Base-by-base conservation (phyloP, 768 basidiomycete genomes). In the Infundibulicybe gibba region DNA sequence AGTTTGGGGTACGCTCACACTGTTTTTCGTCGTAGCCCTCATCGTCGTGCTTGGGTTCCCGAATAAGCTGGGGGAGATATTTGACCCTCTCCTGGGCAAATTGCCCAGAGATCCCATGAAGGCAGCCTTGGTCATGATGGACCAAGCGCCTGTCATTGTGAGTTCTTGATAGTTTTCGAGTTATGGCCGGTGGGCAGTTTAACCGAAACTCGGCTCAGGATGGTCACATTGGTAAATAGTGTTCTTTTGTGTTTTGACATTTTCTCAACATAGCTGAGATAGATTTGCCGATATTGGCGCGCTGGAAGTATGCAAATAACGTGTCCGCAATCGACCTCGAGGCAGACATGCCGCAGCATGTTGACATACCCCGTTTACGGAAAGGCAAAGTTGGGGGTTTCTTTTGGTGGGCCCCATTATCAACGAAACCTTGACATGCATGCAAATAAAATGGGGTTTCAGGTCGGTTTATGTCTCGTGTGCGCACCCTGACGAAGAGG, bases 311-410 rank as follows among this genome's bases (percentile, higher is more conserved):
- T 61, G 75, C 76, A 17, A 94, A 95, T 66, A 90, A 97, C 51
- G 77, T 86, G 12, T 75, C 83, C 31, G 79, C 79, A 3, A 70
- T 97, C 40, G 83, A 94, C 56, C 68, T 97, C 39, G 62, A 76
- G 40, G 66, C 70, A 32, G 53, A 56, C 5, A 71, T 80, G 62
- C 75, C 77, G 15, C 80, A 73, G 6, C 91, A 97, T 56, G 87
- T 97, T 17, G 94, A 97, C 64, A 91, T 97, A 44, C 91, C 94
- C 0, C 76, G 94, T 25, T 66, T 95, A 32, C 71, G 80, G 45
- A 59, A 82, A 59, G 95, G 95, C 2, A 79, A 77, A 55, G 85
- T 93, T 15, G 94, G 92, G 15, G 93, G 90, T 2, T 93, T 95
- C 72, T 97, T 97, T 72, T 97, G 94, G 94, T 88, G 58, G 43